Evolutionary conservation across 108 stramenopile species (phyloP).

Genomic region (Skeletonema marinoi): DNA sequence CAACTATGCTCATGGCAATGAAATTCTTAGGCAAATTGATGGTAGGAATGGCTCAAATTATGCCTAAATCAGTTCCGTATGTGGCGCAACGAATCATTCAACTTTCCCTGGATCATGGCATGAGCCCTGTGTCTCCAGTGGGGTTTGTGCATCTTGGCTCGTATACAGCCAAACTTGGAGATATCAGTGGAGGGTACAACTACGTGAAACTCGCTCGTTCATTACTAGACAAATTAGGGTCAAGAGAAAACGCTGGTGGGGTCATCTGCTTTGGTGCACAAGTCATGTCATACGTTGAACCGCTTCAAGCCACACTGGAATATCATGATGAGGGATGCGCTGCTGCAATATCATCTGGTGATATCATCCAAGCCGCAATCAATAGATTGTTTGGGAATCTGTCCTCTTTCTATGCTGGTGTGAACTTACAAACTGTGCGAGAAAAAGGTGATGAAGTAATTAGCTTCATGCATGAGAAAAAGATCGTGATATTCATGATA

Average conservation of each 20-base stretch:
- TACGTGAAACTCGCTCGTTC: conserved; percentile 9
- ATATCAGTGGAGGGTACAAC: conserved; percentile 8
- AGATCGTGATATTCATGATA: not conserved
- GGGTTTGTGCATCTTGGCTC: conserved; percentile 20
- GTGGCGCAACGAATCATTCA: conserved; percentile 10
- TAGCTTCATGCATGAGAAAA: not conserved
- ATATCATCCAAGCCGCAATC: not conserved
- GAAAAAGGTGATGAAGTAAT: not conserved
- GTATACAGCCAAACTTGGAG: not conserved
- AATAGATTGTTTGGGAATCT: not conserved
- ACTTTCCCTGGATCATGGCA: conserved; percentile 12
- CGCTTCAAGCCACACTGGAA: conserved; percentile 4
- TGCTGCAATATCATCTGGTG: conserved; percentile 21
- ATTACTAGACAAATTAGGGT: conserved; percentile 5
- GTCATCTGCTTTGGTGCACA: not conserved
- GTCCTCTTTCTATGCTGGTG: not conserved
- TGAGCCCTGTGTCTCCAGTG: conserved; percentile 12
- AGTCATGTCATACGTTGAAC: conserved; percentile 5
- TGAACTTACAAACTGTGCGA: not conserved
- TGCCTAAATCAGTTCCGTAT: not conserved
- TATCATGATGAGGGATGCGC: not conserved
- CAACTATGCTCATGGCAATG: conserved; percentile 16
- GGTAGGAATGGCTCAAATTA: not conserved
- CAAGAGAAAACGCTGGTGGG: conserved; percentile 7
- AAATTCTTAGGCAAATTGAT: conserved; percentile 7